Conservation (phyloP, 148 eudicot species). For the Silene conica region DNA sequence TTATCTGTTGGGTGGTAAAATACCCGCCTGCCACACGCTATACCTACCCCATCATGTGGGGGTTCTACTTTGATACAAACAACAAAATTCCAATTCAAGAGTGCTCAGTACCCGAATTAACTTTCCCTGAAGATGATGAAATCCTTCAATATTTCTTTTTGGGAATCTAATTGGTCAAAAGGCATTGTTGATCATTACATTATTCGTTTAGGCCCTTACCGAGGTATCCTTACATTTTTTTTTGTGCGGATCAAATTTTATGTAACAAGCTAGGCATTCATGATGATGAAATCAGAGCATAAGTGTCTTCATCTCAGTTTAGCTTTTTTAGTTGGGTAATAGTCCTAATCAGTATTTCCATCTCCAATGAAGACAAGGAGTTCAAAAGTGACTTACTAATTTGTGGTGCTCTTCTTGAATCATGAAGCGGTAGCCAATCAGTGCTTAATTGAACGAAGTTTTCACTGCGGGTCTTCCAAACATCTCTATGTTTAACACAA, state of each 20-base stretch:
- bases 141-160: background rate
- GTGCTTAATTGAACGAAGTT: background rate
- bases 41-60: too few relatives aligned
- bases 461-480: background rate
- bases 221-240: background rate
- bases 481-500: background rate
- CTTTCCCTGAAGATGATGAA: background rate
- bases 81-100: too few relatives aligned
- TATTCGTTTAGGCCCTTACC: background rate
- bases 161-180: background rate
- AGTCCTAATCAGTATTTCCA: background rate
- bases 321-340: background rate
- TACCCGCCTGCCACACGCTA: too few relatives aligned
- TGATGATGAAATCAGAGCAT: background rate
- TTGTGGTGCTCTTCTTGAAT: background rate
- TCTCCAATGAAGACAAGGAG: too few relatives aligned
- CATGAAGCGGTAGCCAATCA: background rate
- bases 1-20: too few relatives aligned
- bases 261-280: background rate
- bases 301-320: background rate
- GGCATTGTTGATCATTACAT: background rate
- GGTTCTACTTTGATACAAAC: too few relatives aligned
- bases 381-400: background rate
- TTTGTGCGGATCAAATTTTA: too few relatives aligned
- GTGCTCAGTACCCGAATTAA: too few relatives aligned